A percentile compares a stretch with the other conserved stretches of the same genome.
These are phyloP conservation scores for Naganishia sp. DNA, from an alignment of 1,284 basidiomycete species.

Conservation along the genomic window DNA sequence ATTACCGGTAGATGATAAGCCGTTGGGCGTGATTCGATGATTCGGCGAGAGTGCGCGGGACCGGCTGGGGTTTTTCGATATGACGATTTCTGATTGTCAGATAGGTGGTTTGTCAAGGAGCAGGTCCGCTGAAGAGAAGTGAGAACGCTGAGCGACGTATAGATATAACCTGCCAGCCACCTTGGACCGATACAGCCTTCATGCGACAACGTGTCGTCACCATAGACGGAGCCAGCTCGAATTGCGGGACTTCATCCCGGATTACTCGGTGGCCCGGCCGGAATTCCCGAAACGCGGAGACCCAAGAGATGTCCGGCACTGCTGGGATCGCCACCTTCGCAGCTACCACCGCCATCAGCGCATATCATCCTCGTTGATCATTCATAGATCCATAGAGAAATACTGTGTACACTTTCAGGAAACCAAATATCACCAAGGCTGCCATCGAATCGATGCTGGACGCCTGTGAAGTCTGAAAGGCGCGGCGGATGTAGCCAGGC, in stretches of 20 bases:
- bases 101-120: neutral
- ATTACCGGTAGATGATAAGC: conserved; percentile 27
- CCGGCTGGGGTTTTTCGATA: neutral
- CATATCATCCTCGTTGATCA: too few relatives aligned
- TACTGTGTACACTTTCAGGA: too few relatives aligned
- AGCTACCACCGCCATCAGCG: too few relatives aligned
- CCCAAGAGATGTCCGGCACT: neutral
- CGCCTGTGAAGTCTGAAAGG: too few relatives aligned
- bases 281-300: neutral
- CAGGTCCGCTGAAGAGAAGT: neutral
- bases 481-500: too few relatives aligned
- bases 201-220: neutral
- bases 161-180: too few relatives aligned
- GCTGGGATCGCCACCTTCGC: too few relatives aligned
- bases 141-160: neutral
- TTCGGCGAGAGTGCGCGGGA: conserved; percentile 17
- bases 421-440: too few relatives aligned
- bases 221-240: neutral
- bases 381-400: too few relatives aligned
- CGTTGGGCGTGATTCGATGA: neutral
- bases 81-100: neutral
- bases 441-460: too few relatives aligned
- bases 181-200: neutral
- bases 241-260: too few relatives aligned
- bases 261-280: neutral